These are phyloP conservation scores for Stropharia rugosoannulata DNA, from an alignment of 768 basidiomycete genomes.

Conservation along the genomic window DNA sequence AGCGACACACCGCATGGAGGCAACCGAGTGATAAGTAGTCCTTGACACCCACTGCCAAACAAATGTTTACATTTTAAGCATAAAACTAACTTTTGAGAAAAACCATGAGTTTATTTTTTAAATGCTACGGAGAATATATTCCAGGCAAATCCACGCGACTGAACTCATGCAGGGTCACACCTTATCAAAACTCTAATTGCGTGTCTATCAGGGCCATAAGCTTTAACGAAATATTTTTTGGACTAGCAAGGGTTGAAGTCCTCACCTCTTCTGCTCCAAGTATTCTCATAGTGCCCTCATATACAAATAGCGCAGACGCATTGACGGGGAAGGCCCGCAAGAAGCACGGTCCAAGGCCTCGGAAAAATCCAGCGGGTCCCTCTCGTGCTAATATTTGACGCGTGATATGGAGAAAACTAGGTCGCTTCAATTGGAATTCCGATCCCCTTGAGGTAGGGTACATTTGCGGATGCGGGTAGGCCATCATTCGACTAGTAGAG, in stretches of 20 bases:
- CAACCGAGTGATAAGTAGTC: background rate
- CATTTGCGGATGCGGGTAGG: slow-evolving; percentile 46
- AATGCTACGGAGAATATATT: too few species aligned
- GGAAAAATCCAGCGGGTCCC: slow-evolving; percentile 56
- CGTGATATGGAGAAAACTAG: slow-evolving; percentile 50
- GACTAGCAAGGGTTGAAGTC: slow-evolving; percentile 6
- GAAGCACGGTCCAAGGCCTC: slow-evolving; percentile 67
- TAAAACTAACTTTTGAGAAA: too few species aligned
- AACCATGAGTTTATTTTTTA: too few species aligned
- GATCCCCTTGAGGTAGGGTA: slow-evolving; percentile 33
- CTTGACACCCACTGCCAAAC: background rate
- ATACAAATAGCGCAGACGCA: slow-evolving; percentile 77
- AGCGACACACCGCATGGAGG: slow-evolving; percentile 2
- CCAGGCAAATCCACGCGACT: too few species aligned
- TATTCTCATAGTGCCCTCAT: slow-evolving; percentile 68
- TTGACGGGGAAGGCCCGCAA: slow-evolving; percentile 79
- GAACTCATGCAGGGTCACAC: slow-evolving; percentile 6
- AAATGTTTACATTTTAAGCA: too few species aligned
- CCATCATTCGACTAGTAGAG: slow-evolving; percentile 60
- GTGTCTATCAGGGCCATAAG: slow-evolving; percentile 36
- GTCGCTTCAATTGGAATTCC: slow-evolving; percentile 26
- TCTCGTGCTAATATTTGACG: slow-evolving; percentile 52
- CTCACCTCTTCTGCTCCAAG: slow-evolving; percentile 66
- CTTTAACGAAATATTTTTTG: slow-evolving; percentile 6
- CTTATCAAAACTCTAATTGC: slow-evolving; percentile 33